Evolutionary conservation across 495 filamentous ascomycete genomes (phyloP).

Genomic region (Cairneyella variabilis): DNA sequence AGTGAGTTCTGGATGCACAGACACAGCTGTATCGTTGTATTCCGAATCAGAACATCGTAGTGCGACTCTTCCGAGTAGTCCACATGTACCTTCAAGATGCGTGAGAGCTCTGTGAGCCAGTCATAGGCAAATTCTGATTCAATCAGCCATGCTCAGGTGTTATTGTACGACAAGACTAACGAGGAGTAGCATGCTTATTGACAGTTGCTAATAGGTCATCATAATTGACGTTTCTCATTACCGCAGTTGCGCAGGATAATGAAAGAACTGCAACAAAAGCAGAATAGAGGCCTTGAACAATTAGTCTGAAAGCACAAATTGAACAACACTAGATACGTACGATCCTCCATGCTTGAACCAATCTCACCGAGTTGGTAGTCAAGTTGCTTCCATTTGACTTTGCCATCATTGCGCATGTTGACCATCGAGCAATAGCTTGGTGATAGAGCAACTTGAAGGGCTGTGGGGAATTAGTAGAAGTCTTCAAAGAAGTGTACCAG

Average conservation of each 20-base stretch:
- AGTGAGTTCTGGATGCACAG: slow-evolving; percentile 68
- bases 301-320: slow-evolving; percentile 1
- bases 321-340: slow-evolving; percentile 30
- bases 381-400: slow-evolving; percentile 59
- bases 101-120: slow-evolving; percentile 60
- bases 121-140: slow-evolving; percentile 46
- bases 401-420: slow-evolving; percentile 60
- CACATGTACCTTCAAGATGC: slow-evolving; percentile 59
- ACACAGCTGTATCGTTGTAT: slow-evolving; percentile 61
- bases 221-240: slow-evolving; percentile 51
- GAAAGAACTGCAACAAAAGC: slow-evolving; percentile 37
- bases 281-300: slow-evolving; percentile 32
- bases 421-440: slow-evolving; percentile 68
- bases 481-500: background rate
- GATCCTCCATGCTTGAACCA: slow-evolving; percentile 33
- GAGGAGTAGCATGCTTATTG: slow-evolving; percentile 43
- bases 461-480: slow-evolving; percentile 31
- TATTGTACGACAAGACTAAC: slow-evolving; percentile 20
- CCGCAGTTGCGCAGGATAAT: slow-evolving; percentile 39
- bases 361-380: slow-evolving; percentile 46
- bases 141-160: slow-evolving; percentile 29
- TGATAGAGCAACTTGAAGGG: slow-evolving; percentile 65
- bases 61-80: slow-evolving; percentile 67
- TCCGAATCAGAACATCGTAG: slow-evolving; percentile 67
- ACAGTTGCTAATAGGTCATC: slow-evolving; percentile 75